Percentiles rank a stretch among this genome's conserved stretches.
Evolutionary conservation across 768 basidiomycete species (phyloP).

Genomic region (Leccinum olivaceopallidum): DNA sequence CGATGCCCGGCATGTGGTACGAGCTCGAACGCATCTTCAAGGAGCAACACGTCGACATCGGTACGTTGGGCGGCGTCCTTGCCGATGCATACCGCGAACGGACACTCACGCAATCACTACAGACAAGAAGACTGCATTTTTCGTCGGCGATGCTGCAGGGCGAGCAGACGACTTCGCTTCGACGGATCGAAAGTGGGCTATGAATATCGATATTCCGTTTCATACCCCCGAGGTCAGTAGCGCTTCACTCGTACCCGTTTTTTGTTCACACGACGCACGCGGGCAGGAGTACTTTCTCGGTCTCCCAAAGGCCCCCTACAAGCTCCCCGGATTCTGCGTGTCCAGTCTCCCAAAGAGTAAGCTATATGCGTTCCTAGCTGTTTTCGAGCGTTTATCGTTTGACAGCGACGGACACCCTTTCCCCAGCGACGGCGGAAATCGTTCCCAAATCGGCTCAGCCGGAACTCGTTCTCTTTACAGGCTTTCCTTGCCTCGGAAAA

Average conservation of each 20-base stretch:
- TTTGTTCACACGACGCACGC: neutral
- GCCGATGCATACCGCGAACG: neutral
- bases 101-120: neutral
- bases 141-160: constrained; percentile 91
- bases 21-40: constrained; percentile 64
- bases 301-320: constrained; percentile 40
- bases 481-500: constrained; percentile 73
- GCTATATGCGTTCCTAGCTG: constrained; percentile 4
- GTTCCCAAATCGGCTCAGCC: constrained; percentile 14
- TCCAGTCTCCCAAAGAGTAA: constrained; percentile 40
- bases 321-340: constrained; percentile 69
- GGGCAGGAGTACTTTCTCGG: constrained; percentile 78
- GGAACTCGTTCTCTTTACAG: constrained; percentile 63
- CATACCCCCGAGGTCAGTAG: constrained; percentile 76
- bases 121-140: constrained; percentile 73
- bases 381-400: constrained; percentile 1
- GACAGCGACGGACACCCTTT: constrained; percentile 41
- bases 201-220: constrained; percentile 73
- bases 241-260: neutral
- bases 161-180: constrained; percentile 74
- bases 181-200: constrained; percentile 84
- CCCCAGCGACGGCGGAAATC: constrained; percentile 21
- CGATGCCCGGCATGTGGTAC: constrained; percentile 85
- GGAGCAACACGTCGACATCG: constrained; percentile 60
- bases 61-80: constrained; percentile 37